Evolutionary conservation across 208 protist genomes (phyloP).

Genomic region (Acanthamoeba healyi): DNA sequence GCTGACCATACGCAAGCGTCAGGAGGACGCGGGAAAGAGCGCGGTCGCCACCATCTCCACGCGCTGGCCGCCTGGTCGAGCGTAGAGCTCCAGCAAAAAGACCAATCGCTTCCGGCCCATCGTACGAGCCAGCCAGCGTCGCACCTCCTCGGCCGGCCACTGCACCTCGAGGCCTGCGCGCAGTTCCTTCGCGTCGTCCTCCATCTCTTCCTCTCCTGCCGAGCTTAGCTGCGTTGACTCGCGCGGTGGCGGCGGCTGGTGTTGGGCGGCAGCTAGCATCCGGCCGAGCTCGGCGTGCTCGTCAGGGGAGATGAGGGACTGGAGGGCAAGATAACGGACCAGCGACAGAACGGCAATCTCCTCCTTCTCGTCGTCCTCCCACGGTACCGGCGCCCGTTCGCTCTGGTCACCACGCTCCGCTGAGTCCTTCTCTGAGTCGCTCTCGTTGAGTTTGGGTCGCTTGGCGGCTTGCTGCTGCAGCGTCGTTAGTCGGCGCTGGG

Average conservation of each 20-base stretch:
- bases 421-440: background rate
- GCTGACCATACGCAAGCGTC: no score
- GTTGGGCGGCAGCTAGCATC: background rate
- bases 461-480: no score
- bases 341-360: background rate
- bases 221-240: background rate
- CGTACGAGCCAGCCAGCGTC: background rate
- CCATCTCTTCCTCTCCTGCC: background rate
- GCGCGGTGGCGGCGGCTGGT: background rate
- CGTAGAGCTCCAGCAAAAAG: conserved; percentile 14
- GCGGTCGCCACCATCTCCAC: conserved; percentile 18
- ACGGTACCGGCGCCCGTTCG: background rate
- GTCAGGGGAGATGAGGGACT: background rate
- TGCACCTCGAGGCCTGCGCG: background rate
- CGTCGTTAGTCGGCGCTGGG: background rate
- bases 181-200: background rate
- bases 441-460: background rate
- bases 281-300: background rate
- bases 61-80: background rate
- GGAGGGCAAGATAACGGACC: background rate
- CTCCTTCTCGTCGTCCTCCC: conserved; percentile 23
- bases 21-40: background rate
- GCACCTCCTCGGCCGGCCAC: background rate
- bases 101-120: background rate
- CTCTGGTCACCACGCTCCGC: background rate